phyloP scores from a whole-genome alignment of 805 yeast species.

The Metschnikowia similis region DNA sequence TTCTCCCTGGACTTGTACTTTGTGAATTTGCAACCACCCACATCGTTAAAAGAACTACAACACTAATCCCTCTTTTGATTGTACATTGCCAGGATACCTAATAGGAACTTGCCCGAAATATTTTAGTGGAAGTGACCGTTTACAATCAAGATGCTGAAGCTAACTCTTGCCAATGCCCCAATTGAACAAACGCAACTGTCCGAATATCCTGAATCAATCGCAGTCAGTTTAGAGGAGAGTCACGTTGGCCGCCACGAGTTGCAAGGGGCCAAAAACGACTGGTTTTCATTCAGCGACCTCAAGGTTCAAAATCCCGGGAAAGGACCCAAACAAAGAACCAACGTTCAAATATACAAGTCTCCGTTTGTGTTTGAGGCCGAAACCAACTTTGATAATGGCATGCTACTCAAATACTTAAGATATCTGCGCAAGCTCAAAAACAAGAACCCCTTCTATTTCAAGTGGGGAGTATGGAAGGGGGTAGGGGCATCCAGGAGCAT shows the following conservation, averaged over 20 bases:
- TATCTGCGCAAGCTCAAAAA: background rate
- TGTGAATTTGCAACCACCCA: slow-evolving; percentile 1
- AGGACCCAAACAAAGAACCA: background rate
- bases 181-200: background rate
- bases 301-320: background rate
- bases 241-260: no score
- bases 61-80: background rate
- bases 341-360: background rate
- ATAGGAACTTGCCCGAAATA: no score
- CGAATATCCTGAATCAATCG: background rate
- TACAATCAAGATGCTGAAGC: background rate
- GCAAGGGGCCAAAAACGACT: background rate
- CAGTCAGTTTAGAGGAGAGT: background rate
- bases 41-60: background rate
- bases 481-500: background rate
- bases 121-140: no score
- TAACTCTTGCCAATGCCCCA: background rate
- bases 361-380: background rate
- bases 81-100: no score
- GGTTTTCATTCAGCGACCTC: background rate
- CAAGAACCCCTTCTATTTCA: slow-evolving; percentile 5
- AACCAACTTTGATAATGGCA: background rate
- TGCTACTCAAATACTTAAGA: slow-evolving; percentile 4
- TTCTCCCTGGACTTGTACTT: background rate
- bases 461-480: slow-evolving; percentile 9